Conservation (phyloP, 2,329 filamentous ascomycete species). For the Helotiales sp. region DNA sequence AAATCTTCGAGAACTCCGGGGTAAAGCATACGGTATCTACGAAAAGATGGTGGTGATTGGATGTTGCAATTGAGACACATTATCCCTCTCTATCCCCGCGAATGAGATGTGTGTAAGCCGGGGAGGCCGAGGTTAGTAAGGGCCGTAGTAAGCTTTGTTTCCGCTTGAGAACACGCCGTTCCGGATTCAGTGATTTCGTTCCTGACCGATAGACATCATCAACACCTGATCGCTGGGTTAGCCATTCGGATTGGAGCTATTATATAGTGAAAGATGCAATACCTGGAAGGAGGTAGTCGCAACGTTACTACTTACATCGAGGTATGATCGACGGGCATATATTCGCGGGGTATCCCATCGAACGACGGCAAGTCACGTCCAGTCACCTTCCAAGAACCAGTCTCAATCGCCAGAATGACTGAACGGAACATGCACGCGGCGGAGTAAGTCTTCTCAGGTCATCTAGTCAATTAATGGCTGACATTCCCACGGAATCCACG, state of each 20-base stretch:
- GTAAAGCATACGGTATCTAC: not conserved
- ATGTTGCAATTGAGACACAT: too few relatives aligned
- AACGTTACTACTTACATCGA: not conserved
- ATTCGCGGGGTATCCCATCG: not conserved
- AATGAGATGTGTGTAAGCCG: not conserved
- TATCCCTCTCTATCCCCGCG: too few relatives aligned
- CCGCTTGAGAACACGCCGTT: too few relatives aligned
- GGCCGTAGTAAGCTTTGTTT: too few relatives aligned
- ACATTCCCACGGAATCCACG: slow-evolving; percentile 8
- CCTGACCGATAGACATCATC: not conserved
- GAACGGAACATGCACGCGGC: slow-evolving; percentile 24
- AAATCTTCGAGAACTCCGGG: slow-evolving; percentile 5
- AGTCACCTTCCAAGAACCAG: not conserved
- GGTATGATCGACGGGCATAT: not conserved
- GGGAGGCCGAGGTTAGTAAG: not conserved
- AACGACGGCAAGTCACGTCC: not conserved
- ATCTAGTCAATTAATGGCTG: not conserved
- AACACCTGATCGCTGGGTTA: not conserved
- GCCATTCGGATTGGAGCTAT: not conserved
- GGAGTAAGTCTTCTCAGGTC: slow-evolving; percentile 2
- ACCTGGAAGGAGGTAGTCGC: not conserved
- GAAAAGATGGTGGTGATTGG: not conserved
- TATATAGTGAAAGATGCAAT: not conserved
- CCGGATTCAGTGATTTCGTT: too few relatives aligned
- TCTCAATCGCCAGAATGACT: slow-evolving; percentile 15